Base-by-base conservation (phyloP, 257 asterid species). In the Przewalskia tangutica region DNA sequence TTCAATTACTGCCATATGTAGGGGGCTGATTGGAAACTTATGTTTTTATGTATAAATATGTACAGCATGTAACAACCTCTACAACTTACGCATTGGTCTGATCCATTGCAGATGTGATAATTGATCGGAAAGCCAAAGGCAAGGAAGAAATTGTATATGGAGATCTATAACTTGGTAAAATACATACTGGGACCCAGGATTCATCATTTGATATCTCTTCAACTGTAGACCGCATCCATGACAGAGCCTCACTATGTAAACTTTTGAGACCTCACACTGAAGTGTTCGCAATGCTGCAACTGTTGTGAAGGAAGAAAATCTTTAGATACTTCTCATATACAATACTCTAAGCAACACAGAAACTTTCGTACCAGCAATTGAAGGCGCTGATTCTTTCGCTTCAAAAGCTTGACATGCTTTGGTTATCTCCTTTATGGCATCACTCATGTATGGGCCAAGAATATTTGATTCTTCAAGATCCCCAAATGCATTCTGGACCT, bases 151-250 rank as follows among this genome's bases (percentile, higher is more conserved):
- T 95, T 50, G 97, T 80, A 85, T 94, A 95, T 8, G 97, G 97
- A 27, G 99, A 95, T 86, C 93, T 95, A 85, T 95, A 94, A 88
- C 97, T 94, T 85, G 91, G 97, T 86, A 95, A 85, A 84, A 90
- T 88, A 79, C 98, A 95, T 70, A 95, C 95, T 4, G 97, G 92
- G 48, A 93, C 87, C 98, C 98, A 95, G 64, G 97, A 85, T 88
- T 95, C 99, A 80, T 91, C 94, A 84, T 89, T 94, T 16, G 97
- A 89, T 88, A 94, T 89, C 89, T 93, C 99, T 80, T 92, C 97
- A 59, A 93, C 87, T 81, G 97, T 90, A 82, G 93, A 84, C 60
- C 97, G 94, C 98, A 95, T 95, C 99, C 99, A 95, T 59, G 98
- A 89, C 99, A 94, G 59, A 95, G 93, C 92, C 98, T 92, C 83